Conservation (phyloP, 352 stramenopile genomes). For the Lagenidium sp. region DNA sequence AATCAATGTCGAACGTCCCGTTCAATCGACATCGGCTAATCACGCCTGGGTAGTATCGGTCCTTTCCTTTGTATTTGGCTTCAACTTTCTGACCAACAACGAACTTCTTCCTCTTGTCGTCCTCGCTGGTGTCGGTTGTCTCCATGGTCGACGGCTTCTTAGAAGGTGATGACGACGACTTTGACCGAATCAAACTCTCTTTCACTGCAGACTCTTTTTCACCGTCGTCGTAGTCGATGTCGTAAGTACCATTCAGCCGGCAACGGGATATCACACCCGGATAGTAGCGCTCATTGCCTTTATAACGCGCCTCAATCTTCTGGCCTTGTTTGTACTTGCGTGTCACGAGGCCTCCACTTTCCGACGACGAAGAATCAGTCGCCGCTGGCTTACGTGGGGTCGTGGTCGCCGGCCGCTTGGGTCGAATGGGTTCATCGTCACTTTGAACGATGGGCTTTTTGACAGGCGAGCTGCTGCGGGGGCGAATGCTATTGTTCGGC, state of each 20-base stretch:
- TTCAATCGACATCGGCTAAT: conserved; percentile 26
- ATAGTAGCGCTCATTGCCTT: conserved; percentile 50
- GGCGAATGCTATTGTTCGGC: conserved; percentile 21
- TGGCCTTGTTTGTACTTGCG: conserved; percentile 12
- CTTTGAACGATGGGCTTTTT: conserved; percentile 30
- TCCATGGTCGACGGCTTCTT: conserved; percentile 48
- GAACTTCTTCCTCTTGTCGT: conserved; percentile 11
- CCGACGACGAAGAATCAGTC: conserved; percentile 20
- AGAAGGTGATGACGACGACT: conserved; percentile 56
- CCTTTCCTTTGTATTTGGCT: conserved; percentile 25
- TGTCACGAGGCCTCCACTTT: conserved; percentile 17
- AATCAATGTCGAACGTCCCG: conserved; percentile 36
- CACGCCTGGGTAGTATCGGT: conserved; percentile 21
- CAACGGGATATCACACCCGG: conserved; percentile 35
- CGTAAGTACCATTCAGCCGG: conserved; percentile 45
- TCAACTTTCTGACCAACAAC: conserved; percentile 15
- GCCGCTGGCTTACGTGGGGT: conserved; percentile 16
- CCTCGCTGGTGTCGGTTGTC: conserved; percentile 9
- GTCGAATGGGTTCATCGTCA: conserved; percentile 32
- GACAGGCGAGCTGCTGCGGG: conserved; percentile 11
- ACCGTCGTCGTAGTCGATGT: conserved; percentile 61
- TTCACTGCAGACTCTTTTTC: conserved; percentile 37
- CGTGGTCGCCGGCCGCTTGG: conserved; percentile 23
- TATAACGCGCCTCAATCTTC: conserved; percentile 52
- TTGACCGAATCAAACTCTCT: conserved; percentile 7